Conservation (phyloP, 805 yeast species). For the Jamesozyma jinghongensis region DNA sequence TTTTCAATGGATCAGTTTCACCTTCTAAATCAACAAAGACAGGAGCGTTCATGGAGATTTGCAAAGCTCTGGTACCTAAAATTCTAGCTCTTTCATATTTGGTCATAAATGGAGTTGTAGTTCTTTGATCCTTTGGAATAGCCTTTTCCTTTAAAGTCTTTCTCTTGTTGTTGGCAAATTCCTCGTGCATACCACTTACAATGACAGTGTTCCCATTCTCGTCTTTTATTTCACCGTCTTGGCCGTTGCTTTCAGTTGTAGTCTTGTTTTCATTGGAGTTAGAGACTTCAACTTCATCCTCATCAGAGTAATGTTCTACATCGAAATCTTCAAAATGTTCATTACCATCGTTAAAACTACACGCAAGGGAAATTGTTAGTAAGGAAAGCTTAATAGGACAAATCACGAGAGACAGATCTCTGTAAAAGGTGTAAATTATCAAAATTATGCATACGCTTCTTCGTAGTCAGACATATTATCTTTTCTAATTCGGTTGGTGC, state of each 20-base stretch:
- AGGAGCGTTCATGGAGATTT: constrained; percentile 97
- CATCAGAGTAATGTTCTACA: constrained; percentile 74
- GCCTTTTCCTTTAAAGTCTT: constrained; percentile 74
- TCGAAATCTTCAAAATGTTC: constrained; percentile 76
- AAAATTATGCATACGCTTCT: constrained; percentile 36
- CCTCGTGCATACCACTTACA: constrained; percentile 58
- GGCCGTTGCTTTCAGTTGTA: constrained; percentile 29
- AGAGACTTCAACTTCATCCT: constrained; percentile 40
- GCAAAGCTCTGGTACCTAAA: constrained; percentile 94
- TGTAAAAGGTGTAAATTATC: too few species aligned
- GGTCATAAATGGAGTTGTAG: constrained; percentile 98
- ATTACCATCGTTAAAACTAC: constrained; percentile 55
- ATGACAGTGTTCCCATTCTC: constrained; percentile 66
- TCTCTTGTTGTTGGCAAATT: constrained; percentile 36
- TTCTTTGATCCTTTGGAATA: constrained; percentile 77
- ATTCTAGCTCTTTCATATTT: constrained; percentile 97
- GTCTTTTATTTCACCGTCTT: constrained; percentile 34
- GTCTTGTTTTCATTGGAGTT: constrained; percentile 13
- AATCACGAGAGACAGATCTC: not conserved
- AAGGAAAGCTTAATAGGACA: not conserved
- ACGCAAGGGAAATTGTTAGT: constrained; percentile 1
- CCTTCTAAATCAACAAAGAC: constrained; percentile 97
- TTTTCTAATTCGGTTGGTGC: not conserved
- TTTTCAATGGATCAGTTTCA: constrained; percentile 96
- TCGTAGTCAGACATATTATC: constrained; percentile 46